A percentile compares a stretch with the other conserved stretches of the same genome.
Evolutionary conservation across 371 early-diverging fungal genomes (phyloP).

Genomic region (Capniomyces stellatus): DNA sequence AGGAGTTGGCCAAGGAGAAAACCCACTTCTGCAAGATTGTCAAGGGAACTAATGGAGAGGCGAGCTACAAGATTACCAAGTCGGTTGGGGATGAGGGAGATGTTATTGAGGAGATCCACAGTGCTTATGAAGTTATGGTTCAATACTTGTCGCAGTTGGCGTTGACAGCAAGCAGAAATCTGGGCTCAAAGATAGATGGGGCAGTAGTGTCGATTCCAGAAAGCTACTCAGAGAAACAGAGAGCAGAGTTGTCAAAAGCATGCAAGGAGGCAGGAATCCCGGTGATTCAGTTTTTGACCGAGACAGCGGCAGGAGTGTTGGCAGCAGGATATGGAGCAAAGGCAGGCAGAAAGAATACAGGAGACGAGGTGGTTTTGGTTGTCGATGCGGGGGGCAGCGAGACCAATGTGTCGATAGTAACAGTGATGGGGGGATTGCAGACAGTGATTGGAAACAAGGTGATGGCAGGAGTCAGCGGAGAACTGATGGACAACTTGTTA

Average conservation of each 20-base stretch:
- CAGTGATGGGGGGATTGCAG: slow-evolving; percentile 75
- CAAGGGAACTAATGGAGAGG: slow-evolving; percentile 40
- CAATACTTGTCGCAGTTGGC: slow-evolving; percentile 65
- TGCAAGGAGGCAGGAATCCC: slow-evolving; percentile 80
- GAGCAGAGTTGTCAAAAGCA: slow-evolving; percentile 58
- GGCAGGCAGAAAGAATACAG: slow-evolving; percentile 30
- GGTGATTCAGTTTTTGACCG: slow-evolving; percentile 74
- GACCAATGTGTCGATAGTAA: slow-evolving; percentile 81
- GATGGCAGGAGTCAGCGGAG: slow-evolving; percentile 77
- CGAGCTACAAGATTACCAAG: slow-evolving; percentile 59
- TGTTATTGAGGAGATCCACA: slow-evolving; percentile 37
- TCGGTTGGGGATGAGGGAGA: slow-evolving; percentile 22
- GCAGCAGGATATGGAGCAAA: slow-evolving; percentile 66
- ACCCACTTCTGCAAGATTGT: slow-evolving; percentile 11
- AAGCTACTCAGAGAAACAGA: slow-evolving; percentile 75
- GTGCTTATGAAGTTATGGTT: slow-evolving; percentile 50
- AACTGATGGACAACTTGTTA: slow-evolving; percentile 78
- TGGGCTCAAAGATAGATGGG: slow-evolving; percentile 61
- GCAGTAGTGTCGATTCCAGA: slow-evolving; percentile 90
- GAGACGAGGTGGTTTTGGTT: slow-evolving; percentile 75
- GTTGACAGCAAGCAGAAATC: slow-evolving; percentile 74
- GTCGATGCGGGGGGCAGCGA: slow-evolving; percentile 95
- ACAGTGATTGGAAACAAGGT: slow-evolving; percentile 69
- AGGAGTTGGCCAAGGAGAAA: slow-evolving; percentile 25
- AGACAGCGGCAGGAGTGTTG: slow-evolving; percentile 93